Percentiles rank a stretch among this genome's conserved stretches.
Conservation (phyloP, 352 stramenopile genomes). For the Phytophthora lateralis region DNA sequence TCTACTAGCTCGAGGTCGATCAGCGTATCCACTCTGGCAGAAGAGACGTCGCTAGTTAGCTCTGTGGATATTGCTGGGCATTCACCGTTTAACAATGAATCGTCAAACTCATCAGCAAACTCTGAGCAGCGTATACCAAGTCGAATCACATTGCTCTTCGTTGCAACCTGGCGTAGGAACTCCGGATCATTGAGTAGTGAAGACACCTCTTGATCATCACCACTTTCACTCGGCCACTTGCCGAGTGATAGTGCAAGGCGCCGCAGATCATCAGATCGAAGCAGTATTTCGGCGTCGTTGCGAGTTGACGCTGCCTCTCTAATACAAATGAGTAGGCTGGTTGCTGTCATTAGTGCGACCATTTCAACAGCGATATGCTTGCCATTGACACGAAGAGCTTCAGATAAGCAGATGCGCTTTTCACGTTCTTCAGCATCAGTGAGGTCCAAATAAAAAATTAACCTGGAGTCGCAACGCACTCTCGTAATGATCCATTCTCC, state of each 20-base stretch:
- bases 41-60: conserved; percentile 3
- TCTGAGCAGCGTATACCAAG: conserved; percentile 27
- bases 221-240: not conserved
- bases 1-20: conserved; percentile 10
- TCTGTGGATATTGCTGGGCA: not conserved
- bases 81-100: not conserved
- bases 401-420: conserved; percentile 23
- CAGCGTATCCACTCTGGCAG: not conserved
- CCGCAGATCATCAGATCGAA: conserved; percentile 24
- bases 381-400: conserved; percentile 20
- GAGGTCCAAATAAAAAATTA: conserved; percentile 36
- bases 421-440: conserved; percentile 16
- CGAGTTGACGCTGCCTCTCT: conserved; percentile 2
- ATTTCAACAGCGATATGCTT: conserved; percentile 28
- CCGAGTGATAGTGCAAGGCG: conserved; percentile 24
- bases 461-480: conserved; percentile 26
- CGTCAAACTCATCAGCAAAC: conserved; percentile 2
- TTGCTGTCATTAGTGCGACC: conserved; percentile 16
- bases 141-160: conserved; percentile 40
- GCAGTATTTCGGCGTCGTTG: conserved; percentile 20
- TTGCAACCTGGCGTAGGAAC: conserved; percentile 39
- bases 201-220: conserved; percentile 11
- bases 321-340: conserved; percentile 32
- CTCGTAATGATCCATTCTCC: conserved; percentile 42
- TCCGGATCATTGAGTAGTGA: conserved; percentile 36